These are phyloP conservation scores for Baorangia bicolor DNA, from an alignment of 768 basidiomycete genomes.

Conservation along the genomic window DNA sequence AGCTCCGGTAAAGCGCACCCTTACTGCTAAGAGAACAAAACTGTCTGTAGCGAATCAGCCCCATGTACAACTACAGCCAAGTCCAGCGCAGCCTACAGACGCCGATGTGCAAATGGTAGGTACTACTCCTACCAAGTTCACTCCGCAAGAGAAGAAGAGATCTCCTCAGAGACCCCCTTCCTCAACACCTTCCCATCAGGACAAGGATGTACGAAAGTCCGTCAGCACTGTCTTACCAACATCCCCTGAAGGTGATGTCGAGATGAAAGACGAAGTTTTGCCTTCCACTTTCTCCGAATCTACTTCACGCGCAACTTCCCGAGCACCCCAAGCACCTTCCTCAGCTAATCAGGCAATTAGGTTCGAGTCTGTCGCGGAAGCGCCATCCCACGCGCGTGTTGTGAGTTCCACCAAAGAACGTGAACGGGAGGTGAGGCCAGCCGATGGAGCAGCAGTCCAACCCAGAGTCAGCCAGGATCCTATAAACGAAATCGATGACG, in stretches of 20 bases:
- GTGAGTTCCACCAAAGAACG: background rate
- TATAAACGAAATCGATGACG: slow-evolving; percentile 12
- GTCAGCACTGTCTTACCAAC: background rate
- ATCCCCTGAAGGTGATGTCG: slow-evolving; percentile 8
- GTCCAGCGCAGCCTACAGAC: background rate
- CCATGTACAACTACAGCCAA: background rate
- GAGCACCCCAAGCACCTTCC: background rate
- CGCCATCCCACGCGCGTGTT: background rate
- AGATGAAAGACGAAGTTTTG: slow-evolving; percentile 12
- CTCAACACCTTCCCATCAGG: background rate
- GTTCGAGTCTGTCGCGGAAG: background rate
- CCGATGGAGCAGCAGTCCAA: background rate
- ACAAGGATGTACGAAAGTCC: background rate
- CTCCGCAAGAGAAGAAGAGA: background rate
- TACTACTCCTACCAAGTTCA: background rate
- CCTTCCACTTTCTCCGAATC: background rate
- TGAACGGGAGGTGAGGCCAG: background rate
- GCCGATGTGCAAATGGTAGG: slow-evolving; percentile 8
- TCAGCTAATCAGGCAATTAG: background rate
- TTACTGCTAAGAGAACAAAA: background rate
- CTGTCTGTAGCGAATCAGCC: background rate
- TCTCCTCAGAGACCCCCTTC: background rate
- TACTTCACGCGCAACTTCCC: background rate
- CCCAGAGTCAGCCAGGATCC: background rate
- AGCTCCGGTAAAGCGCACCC: background rate